Percentiles rank a stretch among this genome's conserved stretches.
These are phyloP conservation scores for Hydrangea macrophylla DNA, from an alignment of 148 eudicot genomes.

Conservation along the genomic window DNA sequence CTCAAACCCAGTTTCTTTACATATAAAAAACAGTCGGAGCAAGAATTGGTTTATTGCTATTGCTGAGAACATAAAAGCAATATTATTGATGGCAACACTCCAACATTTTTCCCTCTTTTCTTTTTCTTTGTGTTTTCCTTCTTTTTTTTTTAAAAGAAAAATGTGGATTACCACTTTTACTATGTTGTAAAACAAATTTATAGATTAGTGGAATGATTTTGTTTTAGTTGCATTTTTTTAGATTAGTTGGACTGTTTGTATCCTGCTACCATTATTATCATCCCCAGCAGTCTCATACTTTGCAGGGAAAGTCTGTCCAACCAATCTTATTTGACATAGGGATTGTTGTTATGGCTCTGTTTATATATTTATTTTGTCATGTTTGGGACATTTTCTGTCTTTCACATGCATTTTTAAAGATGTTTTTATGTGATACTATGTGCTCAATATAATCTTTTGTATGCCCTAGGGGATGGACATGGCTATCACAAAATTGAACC, in stretches of 20 bases:
- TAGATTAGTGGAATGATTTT: background rate
- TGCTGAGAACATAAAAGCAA: background rate
- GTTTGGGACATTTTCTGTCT: background rate
- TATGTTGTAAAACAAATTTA: too few relatives aligned
- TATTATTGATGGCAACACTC: background rate
- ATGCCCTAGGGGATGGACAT: conserved; percentile 77
- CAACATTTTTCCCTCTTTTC: too few relatives aligned
- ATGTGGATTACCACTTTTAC: too few relatives aligned
- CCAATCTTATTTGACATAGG: background rate
- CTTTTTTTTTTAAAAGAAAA: too few relatives aligned
- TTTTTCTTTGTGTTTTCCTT: too few relatives aligned
- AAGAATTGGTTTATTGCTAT: background rate
- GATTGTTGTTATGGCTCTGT: background rate
- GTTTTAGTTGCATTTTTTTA: background rate
- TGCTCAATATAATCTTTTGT: background rate
- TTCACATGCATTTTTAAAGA: background rate
- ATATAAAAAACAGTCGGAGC: too few relatives aligned
- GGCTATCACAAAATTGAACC: conserved; percentile 81
- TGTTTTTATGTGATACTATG: background rate
- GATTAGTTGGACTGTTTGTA: background rate
- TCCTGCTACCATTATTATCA: background rate
- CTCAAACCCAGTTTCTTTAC: too few relatives aligned
- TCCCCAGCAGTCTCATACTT: background rate
- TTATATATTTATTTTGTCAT: too few relatives aligned
- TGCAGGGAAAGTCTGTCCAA: background rate